Evolutionary conservation across 1,139 yeast species (phyloP), one percentile per base, ranked within the genome.

Genomic region (Diutina catenulata): DNA sequence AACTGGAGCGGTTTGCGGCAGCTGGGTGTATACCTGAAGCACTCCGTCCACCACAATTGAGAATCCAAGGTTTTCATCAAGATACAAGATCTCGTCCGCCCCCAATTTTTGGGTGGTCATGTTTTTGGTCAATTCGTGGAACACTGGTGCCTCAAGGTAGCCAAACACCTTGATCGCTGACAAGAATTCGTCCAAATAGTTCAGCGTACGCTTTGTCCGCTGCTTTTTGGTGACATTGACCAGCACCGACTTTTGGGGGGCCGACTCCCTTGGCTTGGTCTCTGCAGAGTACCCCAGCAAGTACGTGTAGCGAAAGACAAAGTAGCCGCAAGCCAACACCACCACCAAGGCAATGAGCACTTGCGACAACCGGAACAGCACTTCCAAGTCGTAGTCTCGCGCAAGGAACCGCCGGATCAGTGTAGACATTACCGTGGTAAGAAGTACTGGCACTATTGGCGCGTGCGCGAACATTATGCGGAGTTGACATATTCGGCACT

Each of bases 151-250:
- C 47, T 91, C 98, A 40, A 91, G 63, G 55, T 88, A 88, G 1
- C 98, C 98, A 60, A 91, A 91, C 15, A 91, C 84, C 57, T 86
- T 87, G 46, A 91, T 84, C 1, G 96, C 97, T 40, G 83, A 72
- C 37, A 91, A 60, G 49, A 91, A 91, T 52, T 88, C 95, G 53
- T 91, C 96, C 41, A 91, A 62, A 52, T 87, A 88, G 43, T 65
- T 65, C 19, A 11, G 20, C 13, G 15, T 42, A 47, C 20, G 54
- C 43, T 29, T 51, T 51, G 24, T 45, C 47, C 56, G 47, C 44
- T 49, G 56, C 44, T 56, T 55, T 41, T 59, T 58, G 38, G 57
- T 58, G 32, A 58, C 54, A n/a, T 60, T 50, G 33, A 51, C 62
- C 27, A 59, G 44, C 11, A 50, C 57, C 28, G 38, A 9, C 44